phyloP scores from a whole-genome alignment of 441 rosid species.

The Erysimum pusillum region DNA sequence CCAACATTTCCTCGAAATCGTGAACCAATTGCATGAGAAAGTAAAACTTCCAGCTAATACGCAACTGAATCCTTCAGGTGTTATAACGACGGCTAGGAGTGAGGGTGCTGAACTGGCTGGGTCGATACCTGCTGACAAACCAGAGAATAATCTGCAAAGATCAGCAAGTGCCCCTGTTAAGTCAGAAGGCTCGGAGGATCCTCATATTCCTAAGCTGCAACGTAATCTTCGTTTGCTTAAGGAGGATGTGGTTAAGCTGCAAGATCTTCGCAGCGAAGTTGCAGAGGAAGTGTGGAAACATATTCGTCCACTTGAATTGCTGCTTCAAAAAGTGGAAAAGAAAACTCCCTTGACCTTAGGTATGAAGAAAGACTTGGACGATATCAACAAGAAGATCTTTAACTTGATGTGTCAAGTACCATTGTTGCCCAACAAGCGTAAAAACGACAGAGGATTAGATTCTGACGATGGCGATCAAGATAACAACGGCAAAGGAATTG shows the following conservation, averaged over 20 bases:
- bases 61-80: neutral
- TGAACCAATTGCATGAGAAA: neutral
- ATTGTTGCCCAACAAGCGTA: conserved; percentile 40
- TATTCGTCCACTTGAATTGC: neutral
- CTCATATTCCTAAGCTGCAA: conserved; percentile 2
- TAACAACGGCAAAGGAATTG: conserved; percentile 26
- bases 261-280: conserved; percentile 8
- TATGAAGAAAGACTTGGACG: conserved; percentile 26
- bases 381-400: conserved; percentile 47
- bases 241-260: conserved; percentile 17
- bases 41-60: no score
- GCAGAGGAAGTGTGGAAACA: conserved; percentile 1
- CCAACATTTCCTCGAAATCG: no score
- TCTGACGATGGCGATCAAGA: neutral
- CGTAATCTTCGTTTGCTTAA: conserved; percentile 30
- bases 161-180: no score
- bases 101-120: neutral
- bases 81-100: neutral
- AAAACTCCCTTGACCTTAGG: neutral
- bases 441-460: conserved; percentile 16
- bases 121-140: no score
- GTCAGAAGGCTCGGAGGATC: neutral
- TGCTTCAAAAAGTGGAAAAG: neutral
- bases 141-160: no score
- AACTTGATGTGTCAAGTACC: conserved; percentile 51